These are phyloP conservation scores for Scutellaria baicalensis DNA, from an alignment of 257 asterid species.

Conservation along the genomic window DNA sequence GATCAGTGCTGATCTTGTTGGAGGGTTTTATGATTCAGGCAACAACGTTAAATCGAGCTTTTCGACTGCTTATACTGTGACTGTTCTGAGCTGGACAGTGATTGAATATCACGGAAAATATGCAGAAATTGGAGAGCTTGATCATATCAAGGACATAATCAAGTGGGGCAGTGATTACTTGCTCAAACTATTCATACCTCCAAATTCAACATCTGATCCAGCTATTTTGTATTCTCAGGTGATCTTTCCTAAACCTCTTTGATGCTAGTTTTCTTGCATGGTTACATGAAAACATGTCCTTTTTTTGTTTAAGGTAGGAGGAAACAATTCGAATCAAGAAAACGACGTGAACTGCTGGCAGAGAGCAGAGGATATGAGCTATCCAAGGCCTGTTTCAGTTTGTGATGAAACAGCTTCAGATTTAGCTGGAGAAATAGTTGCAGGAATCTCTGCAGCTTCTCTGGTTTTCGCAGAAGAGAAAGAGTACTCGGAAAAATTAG, in stretches of 20 bases:
- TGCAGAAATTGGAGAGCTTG: constrained; percentile 44
- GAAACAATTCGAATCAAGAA: constrained; percentile 11
- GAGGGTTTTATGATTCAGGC: constrained; percentile 65
- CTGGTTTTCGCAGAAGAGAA: constrained; percentile 29
- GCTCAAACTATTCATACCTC: constrained; percentile 37
- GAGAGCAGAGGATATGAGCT: constrained; percentile 53
- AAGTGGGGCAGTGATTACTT: constrained; percentile 59
- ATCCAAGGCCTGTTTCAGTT: constrained; percentile 37
- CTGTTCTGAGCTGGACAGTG: constrained; percentile 58
- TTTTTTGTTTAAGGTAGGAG: constrained; percentile 35
- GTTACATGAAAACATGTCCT: neutral
- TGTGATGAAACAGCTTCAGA: constrained; percentile 44
- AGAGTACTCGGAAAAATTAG: constrained; percentile 21
- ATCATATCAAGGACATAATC: constrained; percentile 48
- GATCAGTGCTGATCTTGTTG: constrained; percentile 37
- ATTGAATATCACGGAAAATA: constrained; percentile 51
- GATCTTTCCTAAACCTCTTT: neutral
- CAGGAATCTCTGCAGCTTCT: constrained; percentile 61
- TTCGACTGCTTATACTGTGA: constrained; percentile 47
- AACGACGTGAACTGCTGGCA: constrained; percentile 55
- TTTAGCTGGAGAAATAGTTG: constrained; percentile 55
- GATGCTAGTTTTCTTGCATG: neutral
- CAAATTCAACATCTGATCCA: constrained; percentile 21
- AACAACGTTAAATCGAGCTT: constrained; percentile 52
- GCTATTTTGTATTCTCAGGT: constrained; percentile 48